Base-by-base conservation (phyloP, 2,329 filamentous ascomycete species). In the Ascochyta clinopodiicola region DNA sequence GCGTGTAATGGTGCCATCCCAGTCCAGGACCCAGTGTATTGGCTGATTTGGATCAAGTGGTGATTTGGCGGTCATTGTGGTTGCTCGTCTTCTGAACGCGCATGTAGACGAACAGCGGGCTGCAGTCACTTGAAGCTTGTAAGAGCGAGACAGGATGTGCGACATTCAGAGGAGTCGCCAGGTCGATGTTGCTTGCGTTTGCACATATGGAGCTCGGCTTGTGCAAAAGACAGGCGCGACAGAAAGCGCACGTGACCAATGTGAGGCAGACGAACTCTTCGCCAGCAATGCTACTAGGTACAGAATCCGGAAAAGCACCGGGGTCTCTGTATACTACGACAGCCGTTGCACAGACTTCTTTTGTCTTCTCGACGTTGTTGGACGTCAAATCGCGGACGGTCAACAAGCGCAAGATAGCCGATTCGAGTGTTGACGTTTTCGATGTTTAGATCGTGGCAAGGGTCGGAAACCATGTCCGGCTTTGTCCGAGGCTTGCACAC, bases 1-100 rank as follows among this genome's bases (percentile, higher is more conserved):
- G 36, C 64, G 61, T 12, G 79, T 81, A 25, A 81, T 63, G 0
- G 80, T 81, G 50, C 79, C 78, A 59, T 82, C 80, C 72, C 76
- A 81, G 64, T 82, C 80, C 13, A 81, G 65, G 7, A 81, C 59
- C 61, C 77, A 71, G 39, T 75, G 71, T 13, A 77, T 62, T 17
- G 65, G 61, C 17, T 47, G 35, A 32, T 3, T 35, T 19, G 27
- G 56, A 10, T 44, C 29, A 10, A 46, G 10, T 15, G 27, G 22
- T 15, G 29, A 37, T 35, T 47, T 53, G 25, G 57, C 38, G 21
- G 61, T 54, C 66, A 64, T 68, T 44, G 55, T 59, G 15, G 27
- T 50, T 32, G 21, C 15, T 21, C 22, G 31, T 21, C 13, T 22
- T 22, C 17, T 24, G 19, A 38, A 13, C 2, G 2, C 12, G 36